Evolutionary conservation across 176 grass and related monocot species (phyloP).

Genomic region (Zea luxurians): DNA sequence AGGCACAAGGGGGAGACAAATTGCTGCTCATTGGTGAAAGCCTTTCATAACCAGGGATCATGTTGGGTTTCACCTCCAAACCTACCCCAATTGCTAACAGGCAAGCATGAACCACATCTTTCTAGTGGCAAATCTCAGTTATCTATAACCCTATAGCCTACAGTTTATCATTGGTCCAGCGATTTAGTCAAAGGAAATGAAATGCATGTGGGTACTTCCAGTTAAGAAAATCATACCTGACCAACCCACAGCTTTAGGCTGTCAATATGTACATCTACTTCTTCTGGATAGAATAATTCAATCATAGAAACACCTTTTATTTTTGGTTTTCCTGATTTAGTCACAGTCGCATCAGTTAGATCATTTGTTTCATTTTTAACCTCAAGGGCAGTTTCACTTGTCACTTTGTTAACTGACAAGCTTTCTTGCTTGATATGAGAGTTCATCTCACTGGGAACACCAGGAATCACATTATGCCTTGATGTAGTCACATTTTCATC

Average conservation of each 20-base stretch:
- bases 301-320: constrained; percentile 98
- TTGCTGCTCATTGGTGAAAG: not conserved
- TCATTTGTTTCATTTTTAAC: constrained; percentile 81
- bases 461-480: constrained; percentile 48
- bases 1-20: not conserved
- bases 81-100: not conserved
- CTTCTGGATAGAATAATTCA: constrained; percentile 95
- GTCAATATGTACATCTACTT: constrained; percentile 81
- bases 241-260: constrained; percentile 95
- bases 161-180: constrained; percentile 26
- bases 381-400: constrained; percentile 50
- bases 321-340: constrained; percentile 96
- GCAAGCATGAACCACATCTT: constrained; percentile 19
- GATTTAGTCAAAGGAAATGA: constrained; percentile 2
- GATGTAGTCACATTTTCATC: constrained; percentile 49
- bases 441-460: constrained; percentile 51
- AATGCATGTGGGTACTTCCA: constrained; percentile 16
- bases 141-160: not conserved
- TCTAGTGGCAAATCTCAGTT: not conserved
- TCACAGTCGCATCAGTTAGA: constrained; percentile 48
- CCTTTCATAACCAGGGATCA: not conserved
- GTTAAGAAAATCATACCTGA: constrained; percentile 60
- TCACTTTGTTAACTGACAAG: constrained; percentile 54
- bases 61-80: constrained; percentile 3
- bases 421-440: constrained; percentile 79